Conservation (phyloP, 345 rosid species). For the Aquilaria malaccensis region DNA sequence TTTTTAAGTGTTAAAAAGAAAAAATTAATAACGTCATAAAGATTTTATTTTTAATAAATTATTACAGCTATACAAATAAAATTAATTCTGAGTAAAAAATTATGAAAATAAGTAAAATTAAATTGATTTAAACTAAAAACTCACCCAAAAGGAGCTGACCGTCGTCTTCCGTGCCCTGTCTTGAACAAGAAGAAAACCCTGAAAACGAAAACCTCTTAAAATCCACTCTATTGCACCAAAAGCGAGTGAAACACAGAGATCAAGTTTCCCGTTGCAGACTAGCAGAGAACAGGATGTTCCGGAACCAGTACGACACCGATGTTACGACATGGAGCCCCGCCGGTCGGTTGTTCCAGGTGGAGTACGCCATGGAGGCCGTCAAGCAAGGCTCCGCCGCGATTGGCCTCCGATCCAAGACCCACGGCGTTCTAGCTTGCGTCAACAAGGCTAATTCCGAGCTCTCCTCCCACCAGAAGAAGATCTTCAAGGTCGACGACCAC, state of each 20-base stretch:
- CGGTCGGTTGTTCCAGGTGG: slow-evolving; percentile 93
- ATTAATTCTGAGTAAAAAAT: too few relatives aligned
- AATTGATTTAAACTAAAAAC: too few relatives aligned
- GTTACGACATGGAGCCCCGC: slow-evolving; percentile 99
- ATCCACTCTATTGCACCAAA: not conserved
- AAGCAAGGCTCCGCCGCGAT: slow-evolving; percentile 99
- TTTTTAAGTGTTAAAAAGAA: too few relatives aligned
- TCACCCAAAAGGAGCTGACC: too few relatives aligned
- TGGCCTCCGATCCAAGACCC: slow-evolving; percentile 97
- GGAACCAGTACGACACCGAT: slow-evolving; percentile 98
- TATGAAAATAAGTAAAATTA: too few relatives aligned
- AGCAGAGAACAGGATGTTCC: slow-evolving; percentile 39
- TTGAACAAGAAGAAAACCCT: slow-evolving; percentile 23
- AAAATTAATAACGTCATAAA: not conserved
- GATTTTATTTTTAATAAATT: too few relatives aligned
- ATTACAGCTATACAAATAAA: too few relatives aligned
- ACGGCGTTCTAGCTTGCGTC: slow-evolving; percentile 84
- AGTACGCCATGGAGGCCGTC: slow-evolving; percentile 99
- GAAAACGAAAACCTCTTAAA: slow-evolving; percentile 13
- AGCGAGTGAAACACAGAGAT: not conserved
- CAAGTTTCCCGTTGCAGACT: slow-evolving; percentile 1
- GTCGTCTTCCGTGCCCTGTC: not conserved
- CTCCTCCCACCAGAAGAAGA: slow-evolving; percentile 97
- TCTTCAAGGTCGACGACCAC: slow-evolving; percentile 97
- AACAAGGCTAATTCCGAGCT: slow-evolving; percentile 93